Base-by-base conservation (phyloP, 1,284 basidiomycete genomes). In the Sphaerobolus stellatus region DNA sequence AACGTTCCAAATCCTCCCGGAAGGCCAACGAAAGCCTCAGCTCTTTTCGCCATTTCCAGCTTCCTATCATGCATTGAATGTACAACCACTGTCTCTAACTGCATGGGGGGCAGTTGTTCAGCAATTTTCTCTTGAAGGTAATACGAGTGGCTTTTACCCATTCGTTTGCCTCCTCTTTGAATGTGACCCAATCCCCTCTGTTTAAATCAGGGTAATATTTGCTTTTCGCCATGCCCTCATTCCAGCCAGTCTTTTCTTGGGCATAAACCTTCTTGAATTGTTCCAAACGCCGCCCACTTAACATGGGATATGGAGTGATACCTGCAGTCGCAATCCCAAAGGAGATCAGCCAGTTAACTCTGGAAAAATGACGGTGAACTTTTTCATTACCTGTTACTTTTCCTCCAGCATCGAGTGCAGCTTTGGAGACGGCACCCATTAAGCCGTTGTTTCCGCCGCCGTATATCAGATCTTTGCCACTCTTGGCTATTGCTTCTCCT, bases 1-100 rank as follows among this genome's bases (percentile, higher is more conserved):
- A 43, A 43, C n/a, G 40, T 43, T 18, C 40, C 40, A 24, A 43
- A 43, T 43, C 40, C 40, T 43, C 40, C 40, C 8, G 40, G 40
- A 8, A 43, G 40, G n/a, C 18, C 40, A 24, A 43, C 40, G n/a
- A 43, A 43, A 9, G 40, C 40, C 9, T 24, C 25, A 9, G 40
- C 40, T 43, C 40, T 43, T 18, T 43, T 43, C n/a, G 18, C 40
- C 40, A 43, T 43, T 24, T 43, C 40, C 40, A 18, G 18, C 25
- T 43, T 43, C n/a, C 40, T 43, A 18, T 43, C 40, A 43, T 43
- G 40, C 40, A 43, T 43, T 24, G 40, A 20, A 43, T 43, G 40
- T n/a, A 43, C 40, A 43, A 43, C 40, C 18, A 43, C n/a, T n/a
- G n/a, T n/a, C n/a, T n/a, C n/a, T n/a, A n/a, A n/a, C n/a, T n/a